phyloP scores from a whole-genome alignment of 2,329 filamentous ascomycete species.

The Apiospora marii region DNA sequence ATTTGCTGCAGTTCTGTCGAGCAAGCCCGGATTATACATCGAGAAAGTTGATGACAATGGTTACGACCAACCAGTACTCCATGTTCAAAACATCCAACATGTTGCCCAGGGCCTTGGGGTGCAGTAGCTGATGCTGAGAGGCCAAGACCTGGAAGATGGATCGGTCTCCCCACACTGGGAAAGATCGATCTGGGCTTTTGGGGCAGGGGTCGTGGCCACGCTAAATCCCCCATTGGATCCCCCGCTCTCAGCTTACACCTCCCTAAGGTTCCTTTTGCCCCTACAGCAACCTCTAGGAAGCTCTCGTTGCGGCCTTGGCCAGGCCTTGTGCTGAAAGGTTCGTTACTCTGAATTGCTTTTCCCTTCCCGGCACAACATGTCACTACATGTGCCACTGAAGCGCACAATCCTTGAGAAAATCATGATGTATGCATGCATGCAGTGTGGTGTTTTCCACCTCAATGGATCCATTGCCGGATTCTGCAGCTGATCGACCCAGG shows the following conservation, averaged over 20 bases:
- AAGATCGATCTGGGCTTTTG: slow-evolving; percentile 10
- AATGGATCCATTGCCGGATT: neutral
- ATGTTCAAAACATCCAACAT: no score
- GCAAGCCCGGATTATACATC: neutral
- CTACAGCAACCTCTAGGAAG: neutral
- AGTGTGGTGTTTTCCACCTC: neutral
- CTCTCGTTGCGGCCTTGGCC: neutral
- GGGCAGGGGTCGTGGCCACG: neutral
- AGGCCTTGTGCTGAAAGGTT: neutral
- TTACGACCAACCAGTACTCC: neutral
- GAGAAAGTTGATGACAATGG: neutral
- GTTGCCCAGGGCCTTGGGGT: neutral
- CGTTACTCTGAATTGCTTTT: neutral
- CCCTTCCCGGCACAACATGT: neutral
- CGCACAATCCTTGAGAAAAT: neutral
- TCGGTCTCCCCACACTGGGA: neutral
- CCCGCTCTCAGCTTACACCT: neutral
- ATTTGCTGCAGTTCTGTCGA: neutral
- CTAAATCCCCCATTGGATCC: neutral
- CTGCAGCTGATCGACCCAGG: neutral
- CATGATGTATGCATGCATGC: neutral
- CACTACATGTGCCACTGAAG: neutral
- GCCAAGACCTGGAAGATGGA: neutral
- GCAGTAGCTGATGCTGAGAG: neutral
- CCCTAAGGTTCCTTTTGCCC: neutral